Conservation (phyloP, 2,329 filamentous ascomycete species). For the Penicillium sp. region DNA sequence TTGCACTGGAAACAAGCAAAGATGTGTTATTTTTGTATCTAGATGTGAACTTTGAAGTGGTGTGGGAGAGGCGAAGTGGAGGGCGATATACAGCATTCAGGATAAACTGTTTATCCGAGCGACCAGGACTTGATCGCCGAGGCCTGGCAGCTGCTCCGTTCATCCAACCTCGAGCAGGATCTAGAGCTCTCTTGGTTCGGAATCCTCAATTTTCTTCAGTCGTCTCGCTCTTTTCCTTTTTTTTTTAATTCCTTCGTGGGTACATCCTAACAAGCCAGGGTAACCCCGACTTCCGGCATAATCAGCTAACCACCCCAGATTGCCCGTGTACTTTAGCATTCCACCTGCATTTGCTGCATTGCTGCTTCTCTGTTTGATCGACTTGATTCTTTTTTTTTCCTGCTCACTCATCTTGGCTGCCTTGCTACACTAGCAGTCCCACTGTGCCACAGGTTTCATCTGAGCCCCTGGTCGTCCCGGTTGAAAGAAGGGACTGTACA, state of each 20-base stretch:
- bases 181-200: conserved; percentile 1
- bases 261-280: neutral
- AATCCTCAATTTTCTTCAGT: neutral
- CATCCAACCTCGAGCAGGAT: conserved; percentile 4
- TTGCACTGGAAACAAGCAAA: neutral
- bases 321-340: conserved; percentile 10
- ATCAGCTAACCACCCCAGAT: conserved; percentile 10
- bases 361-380: neutral
- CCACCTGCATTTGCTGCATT: conserved; percentile 1
- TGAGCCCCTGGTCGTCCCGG: neutral
- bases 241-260: neutral
- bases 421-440: neutral
- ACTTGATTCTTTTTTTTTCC: neutral
- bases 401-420: neutral
- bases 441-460: neutral
- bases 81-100: neutral
- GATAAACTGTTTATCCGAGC: conserved; percentile 6
- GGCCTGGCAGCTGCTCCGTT: conserved; percentile 1
- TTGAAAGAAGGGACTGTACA: neutral
- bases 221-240: neutral
- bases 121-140: conserved; percentile 11
- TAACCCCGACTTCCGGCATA: neutral
- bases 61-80: neutral
- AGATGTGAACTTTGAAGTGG: neutral
- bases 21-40: neutral